Conservation (phyloP, 495 filamentous ascomycete genomes). For the Penicillium bialowiezense region DNA sequence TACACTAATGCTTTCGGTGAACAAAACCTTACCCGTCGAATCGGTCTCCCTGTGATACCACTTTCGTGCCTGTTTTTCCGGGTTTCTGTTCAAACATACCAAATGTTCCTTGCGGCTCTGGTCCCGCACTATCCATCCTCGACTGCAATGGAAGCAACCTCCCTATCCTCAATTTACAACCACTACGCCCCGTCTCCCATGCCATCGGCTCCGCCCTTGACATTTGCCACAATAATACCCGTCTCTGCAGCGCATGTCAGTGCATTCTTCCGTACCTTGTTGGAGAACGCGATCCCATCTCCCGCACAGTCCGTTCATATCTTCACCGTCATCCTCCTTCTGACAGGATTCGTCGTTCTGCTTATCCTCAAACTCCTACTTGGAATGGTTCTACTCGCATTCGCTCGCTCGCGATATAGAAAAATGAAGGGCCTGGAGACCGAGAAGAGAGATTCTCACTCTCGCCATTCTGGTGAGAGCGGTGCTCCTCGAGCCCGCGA, state of each 20-base stretch:
- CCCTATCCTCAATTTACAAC: slow-evolving; percentile 61
- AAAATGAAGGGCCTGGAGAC: slow-evolving; percentile 73
- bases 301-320: slow-evolving; percentile 43
- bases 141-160: slow-evolving; percentile 61
- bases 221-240: slow-evolving; percentile 35
- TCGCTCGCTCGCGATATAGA: slow-evolving; percentile 71
- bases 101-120: slow-evolving; percentile 92
- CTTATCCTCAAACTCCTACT: slow-evolving; percentile 79
- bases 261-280: slow-evolving; percentile 33
- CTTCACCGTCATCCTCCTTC: slow-evolving; percentile 71
- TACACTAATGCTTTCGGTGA: slow-evolving; percentile 94
- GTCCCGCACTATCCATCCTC: slow-evolving; percentile 73
- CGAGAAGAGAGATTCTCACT: slow-evolving; percentile 23
- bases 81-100: slow-evolving; percentile 91
- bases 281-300: slow-evolving; percentile 45
- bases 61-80: slow-evolving; percentile 94
- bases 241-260: slow-evolving; percentile 34
- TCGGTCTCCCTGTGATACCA: slow-evolving; percentile 90
- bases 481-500: slow-evolving; percentile 31
- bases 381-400: slow-evolving; percentile 75
- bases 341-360: slow-evolving; percentile 71
- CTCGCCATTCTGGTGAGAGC: slow-evolving; percentile 3
- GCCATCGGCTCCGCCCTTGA: slow-evolving; percentile 33
- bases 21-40: slow-evolving; percentile 80
- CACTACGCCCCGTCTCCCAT: slow-evolving; percentile 32